Percentiles rank a stretch among this genome's conserved stretches.
These are phyloP conservation scores for Cystobasidiaceae sp. DNA, from an alignment of 1,284 basidiomycete species.

Conservation along the genomic window DNA sequence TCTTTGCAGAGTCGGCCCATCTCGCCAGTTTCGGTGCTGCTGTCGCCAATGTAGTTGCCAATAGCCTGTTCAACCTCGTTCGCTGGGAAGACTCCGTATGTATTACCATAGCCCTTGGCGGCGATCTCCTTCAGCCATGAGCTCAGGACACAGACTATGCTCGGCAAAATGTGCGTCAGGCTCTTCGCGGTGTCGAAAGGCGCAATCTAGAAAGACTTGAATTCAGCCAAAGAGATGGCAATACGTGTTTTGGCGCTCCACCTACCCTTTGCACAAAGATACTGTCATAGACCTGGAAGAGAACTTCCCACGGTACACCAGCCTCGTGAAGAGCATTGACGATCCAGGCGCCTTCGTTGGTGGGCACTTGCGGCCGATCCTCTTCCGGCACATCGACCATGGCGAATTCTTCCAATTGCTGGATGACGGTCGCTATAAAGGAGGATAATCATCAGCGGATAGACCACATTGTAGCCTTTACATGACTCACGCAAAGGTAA, in stretches of 20 bases:
- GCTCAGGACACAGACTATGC: constrained; percentile 65
- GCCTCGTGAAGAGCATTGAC: constrained; percentile 69
- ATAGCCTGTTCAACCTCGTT: constrained; percentile 36
- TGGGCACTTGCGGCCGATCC: constrained; percentile 34
- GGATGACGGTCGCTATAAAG: constrained; percentile 60
- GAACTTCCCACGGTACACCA: constrained; percentile 64
- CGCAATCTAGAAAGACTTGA: constrained; percentile 70
- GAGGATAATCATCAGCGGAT: background rate
- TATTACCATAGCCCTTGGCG: constrained; percentile 3
- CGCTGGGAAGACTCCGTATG: constrained; percentile 32
- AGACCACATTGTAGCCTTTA: too few species aligned
- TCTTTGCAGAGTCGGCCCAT: constrained; percentile 6
- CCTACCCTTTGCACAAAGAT: constrained; percentile 80
- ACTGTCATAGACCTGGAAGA: constrained; percentile 78
- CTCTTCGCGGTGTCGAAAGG: constrained; percentile 73
- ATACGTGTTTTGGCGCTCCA: too few species aligned
- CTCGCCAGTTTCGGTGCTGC: constrained; percentile 20
- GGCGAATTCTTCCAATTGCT: constrained; percentile 63
- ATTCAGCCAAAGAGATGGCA: too few species aligned
- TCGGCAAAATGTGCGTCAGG: constrained; percentile 67
- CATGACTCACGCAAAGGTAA: constrained; percentile 68
- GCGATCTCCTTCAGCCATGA: constrained; percentile 70
- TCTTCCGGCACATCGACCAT: constrained; percentile 51
- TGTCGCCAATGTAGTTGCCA: constrained; percentile 33
- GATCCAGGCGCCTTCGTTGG: constrained; percentile 67